Evolutionary conservation across 2,329 filamentous ascomycete species (phyloP), one percentile per base, ranked within the genome.

Genomic region (Pseudodiploospora longispora): DNA sequence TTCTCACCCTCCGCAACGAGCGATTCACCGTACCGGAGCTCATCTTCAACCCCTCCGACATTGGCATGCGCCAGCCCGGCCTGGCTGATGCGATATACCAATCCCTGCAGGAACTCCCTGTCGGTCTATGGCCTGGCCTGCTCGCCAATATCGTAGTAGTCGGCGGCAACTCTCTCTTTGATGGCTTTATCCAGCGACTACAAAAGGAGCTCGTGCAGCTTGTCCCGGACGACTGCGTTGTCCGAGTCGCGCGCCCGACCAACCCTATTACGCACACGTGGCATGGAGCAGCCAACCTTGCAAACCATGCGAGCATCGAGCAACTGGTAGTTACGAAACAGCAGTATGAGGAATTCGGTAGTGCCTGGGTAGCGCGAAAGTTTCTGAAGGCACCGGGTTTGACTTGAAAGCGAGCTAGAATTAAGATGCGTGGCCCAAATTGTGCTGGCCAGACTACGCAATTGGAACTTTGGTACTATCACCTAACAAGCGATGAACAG

Each of bases 11-110:
- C 7, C 83, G 87, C 4, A 97, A 96, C 62, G 93, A 98, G 67
- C 80, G 91, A 38, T 98, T 98, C 59, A 72, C 80, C 2, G 84
- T 95, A 0, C 91, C 93, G 0, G 93, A 98, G 61, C 72, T 97
- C 5, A 68, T 98, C 3, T 97, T 98, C 67, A 84, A 77, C 44
- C 93, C 93, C 0, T 75, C 76, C 4, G 91, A 97, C 64, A 82
- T 95, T 36, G 90, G 89, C 1, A 80, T 96, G 63, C 78, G 80
- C 38, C 87, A 95, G 56, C 81, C 84, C 1, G 93, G 93, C 0
- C 71, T 98, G 19, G 78, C 87, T 0, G 86, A 90, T 39, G 75
- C 88, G n/a, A 76, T 96, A 8, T 72, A 93, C 65, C 82, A 96
- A 60, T 86, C 83, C 9, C 65, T 98, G 10, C 75, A 78, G 6